phyloP scores from a whole-genome alignment of 2,329 filamentous ascomycete genomes.

The Cladophialophora bantiana region DNA sequence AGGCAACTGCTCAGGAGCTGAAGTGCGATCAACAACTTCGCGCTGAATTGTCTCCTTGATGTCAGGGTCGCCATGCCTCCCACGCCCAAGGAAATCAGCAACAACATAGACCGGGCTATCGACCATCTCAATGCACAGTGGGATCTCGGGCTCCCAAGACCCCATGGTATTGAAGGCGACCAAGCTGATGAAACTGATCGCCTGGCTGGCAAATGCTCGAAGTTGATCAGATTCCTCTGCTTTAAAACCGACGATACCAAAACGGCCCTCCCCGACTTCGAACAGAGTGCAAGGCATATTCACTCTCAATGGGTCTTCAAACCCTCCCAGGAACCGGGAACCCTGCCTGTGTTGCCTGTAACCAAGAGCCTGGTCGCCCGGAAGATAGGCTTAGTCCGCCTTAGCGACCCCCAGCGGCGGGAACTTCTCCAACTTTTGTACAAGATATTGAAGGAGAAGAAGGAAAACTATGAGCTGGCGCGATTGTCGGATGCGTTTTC shows the following conservation, averaged over 20 bases:
- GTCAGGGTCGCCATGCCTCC: slow-evolving; percentile 11
- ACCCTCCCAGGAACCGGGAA: slow-evolving; percentile 42
- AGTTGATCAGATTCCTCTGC: slow-evolving; percentile 44
- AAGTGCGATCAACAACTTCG: not conserved
- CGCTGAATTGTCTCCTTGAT: not conserved
- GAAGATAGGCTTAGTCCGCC: slow-evolving; percentile 18
- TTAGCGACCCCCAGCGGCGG: slow-evolving; percentile 36
- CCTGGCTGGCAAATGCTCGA: slow-evolving; percentile 42
- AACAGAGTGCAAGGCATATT: slow-evolving; percentile 42
- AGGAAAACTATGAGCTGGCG: slow-evolving; percentile 42
- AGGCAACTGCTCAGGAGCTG: not conserved
- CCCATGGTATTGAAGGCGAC: slow-evolving; percentile 32
- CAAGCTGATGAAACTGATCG: slow-evolving; percentile 26
- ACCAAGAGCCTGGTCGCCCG: slow-evolving; percentile 35
- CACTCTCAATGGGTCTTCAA: slow-evolving; percentile 41
- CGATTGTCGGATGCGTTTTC: slow-evolving; percentile 42
- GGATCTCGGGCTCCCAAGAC: slow-evolving; percentile 45
- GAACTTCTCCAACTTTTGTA: slow-evolving; percentile 43
- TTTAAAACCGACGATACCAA: slow-evolving; percentile 42
- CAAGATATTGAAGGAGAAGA: slow-evolving; percentile 44
- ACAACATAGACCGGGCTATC: slow-evolving; percentile 41
- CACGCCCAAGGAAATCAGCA: slow-evolving; percentile 31
- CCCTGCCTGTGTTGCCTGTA: slow-evolving; percentile 37
- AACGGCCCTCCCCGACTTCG: slow-evolving; percentile 43
- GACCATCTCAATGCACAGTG: slow-evolving; percentile 47